Conservation (phyloP, 495 filamentous ascomycete species). For the Penicillium pulvis region DNA sequence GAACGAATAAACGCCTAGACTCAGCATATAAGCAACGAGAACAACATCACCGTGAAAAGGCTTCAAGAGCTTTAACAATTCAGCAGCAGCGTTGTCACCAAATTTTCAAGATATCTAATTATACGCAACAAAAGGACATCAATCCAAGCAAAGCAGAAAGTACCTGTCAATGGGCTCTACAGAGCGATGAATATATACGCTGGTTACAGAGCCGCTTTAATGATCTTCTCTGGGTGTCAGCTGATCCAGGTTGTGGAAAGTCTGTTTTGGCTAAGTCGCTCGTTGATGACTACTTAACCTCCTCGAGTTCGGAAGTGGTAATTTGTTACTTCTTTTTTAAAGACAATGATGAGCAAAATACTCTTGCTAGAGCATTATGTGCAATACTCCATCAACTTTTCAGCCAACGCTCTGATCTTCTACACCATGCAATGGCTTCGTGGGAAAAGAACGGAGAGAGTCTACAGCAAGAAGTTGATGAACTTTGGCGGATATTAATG, state of each 20-base stretch:
- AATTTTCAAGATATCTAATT: conserved; percentile 29
- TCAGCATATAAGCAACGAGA: conserved; percentile 16
- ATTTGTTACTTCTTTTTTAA: conserved; percentile 53
- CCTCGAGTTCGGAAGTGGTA: conserved; percentile 8
- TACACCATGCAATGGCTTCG: conserved; percentile 28
- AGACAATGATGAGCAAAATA: conserved; percentile 39
- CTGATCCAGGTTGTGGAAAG: conserved; percentile 49
- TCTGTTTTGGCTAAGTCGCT: conserved; percentile 43
- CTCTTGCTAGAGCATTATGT: conserved; percentile 33
- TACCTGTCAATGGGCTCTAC: conserved; percentile 32
- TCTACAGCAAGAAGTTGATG: conserved; percentile 24
- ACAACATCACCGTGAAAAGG: conserved; percentile 17
- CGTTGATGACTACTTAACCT: conserved; percentile 28
- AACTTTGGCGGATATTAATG: conserved; percentile 38
- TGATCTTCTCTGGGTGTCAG: conserved; percentile 47
- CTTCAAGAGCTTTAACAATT: conserved; percentile 15
- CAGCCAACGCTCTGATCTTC: conserved; percentile 22
- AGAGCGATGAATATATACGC: conserved; percentile 30
- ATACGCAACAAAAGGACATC: conserved; percentile 31
- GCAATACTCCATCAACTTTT: conserved; percentile 47
- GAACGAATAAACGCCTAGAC: conserved; percentile 27
- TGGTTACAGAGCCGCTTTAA: conserved; percentile 30
- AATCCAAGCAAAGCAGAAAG: conserved; percentile 26
- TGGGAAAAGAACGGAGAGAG: conserved; percentile 29
- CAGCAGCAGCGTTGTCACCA: conserved; percentile 29